These are phyloP conservation scores for Ophiostoma piceae DNA, from an alignment of 2,329 filamentous ascomycete genomes.

Conservation along the genomic window DNA sequence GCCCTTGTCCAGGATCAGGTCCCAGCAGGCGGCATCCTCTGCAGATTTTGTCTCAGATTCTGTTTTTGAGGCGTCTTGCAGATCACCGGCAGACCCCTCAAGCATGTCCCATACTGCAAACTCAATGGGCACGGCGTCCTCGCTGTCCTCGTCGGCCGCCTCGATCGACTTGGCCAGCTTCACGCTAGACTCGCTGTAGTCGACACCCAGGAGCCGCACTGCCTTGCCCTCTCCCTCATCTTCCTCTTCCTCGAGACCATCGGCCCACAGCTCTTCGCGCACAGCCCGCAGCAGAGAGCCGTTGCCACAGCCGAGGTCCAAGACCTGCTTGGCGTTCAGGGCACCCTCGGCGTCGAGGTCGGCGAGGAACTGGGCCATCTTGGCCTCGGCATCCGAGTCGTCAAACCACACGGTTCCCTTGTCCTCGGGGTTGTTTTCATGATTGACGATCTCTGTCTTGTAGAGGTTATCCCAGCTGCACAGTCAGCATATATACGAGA, in stretches of 20 bases:
- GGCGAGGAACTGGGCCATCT: constrained; percentile 66
- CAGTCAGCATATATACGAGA: background rate
- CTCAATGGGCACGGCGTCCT: constrained; percentile 31
- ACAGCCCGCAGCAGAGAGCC: constrained; percentile 85
- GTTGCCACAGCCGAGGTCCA: constrained; percentile 93
- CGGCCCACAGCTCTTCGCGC: constrained; percentile 43
- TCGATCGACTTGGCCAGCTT: constrained; percentile 65
- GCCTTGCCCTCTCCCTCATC: constrained; percentile 56
- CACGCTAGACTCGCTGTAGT: constrained; percentile 75
- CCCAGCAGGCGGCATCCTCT: constrained; percentile 53
- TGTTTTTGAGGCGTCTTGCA: background rate
- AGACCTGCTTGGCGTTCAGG: constrained; percentile 48
- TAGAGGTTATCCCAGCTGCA: constrained; percentile 72
- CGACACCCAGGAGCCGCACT: constrained; percentile 74
- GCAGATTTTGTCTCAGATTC: no score
- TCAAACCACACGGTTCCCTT: constrained; percentile 95
- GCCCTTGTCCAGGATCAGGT: constrained; percentile 94
- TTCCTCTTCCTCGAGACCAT: constrained; percentile 47
- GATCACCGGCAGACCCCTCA: constrained; percentile 30
- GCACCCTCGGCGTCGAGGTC: constrained; percentile 28
- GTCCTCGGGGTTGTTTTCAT: constrained; percentile 66
- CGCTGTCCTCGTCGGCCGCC: constrained; percentile 29
- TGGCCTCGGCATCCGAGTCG: constrained; percentile 80
- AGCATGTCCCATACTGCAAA: constrained; percentile 62
- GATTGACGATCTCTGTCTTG: constrained; percentile 63